Evolutionary conservation across 1,284 basidiomycete genomes (phyloP).

Genomic region (Trichosporon sp.): DNA sequence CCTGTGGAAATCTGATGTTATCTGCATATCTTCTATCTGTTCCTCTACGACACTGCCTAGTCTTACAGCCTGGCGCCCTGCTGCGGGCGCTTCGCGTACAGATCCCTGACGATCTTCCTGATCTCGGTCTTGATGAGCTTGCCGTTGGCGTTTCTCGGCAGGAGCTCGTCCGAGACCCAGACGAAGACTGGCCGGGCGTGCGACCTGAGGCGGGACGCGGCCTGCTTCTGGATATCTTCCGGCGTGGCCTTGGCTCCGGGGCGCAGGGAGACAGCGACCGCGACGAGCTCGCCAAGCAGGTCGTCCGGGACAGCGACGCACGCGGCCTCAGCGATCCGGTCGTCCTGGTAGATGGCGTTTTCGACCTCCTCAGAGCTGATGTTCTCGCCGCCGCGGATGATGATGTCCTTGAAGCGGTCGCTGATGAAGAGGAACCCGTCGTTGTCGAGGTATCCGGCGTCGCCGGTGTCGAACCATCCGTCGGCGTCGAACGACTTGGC

Average conservation of each 20-base stretch:
- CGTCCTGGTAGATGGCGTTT: constrained; percentile 35
- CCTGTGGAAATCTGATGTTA: neutral
- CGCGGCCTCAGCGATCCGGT: constrained; percentile 32
- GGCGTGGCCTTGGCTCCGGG: constrained; percentile 6
- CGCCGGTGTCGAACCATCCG: constrained; percentile 44
- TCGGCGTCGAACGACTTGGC: constrained; percentile 23
- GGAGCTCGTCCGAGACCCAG: constrained; percentile 4
- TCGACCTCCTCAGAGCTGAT: constrained; percentile 36
- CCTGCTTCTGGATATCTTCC: constrained; percentile 2
- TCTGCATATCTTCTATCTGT: neutral
- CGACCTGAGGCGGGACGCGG: neutral
- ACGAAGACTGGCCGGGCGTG: constrained; percentile 12
- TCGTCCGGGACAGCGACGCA: constrained; percentile 34
- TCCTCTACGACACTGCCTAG: neutral
- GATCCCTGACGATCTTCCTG: constrained; percentile 16
- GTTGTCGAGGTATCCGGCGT: constrained; percentile 32
- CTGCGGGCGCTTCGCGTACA: constrained; percentile 23
- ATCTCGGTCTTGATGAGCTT: constrained; percentile 17
- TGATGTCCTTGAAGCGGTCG: constrained; percentile 38
- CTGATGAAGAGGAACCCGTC: constrained; percentile 40
- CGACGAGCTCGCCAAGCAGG: constrained; percentile 36
- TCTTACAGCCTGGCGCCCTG: constrained; percentile 14
- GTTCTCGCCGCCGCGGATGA: constrained; percentile 44
- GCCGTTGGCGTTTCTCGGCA: constrained; percentile 16
- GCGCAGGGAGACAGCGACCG: constrained; percentile 29